Base-by-base conservation (phyloP, 116 monocot genomes). In the Trichopus zeylanicus region DNA sequence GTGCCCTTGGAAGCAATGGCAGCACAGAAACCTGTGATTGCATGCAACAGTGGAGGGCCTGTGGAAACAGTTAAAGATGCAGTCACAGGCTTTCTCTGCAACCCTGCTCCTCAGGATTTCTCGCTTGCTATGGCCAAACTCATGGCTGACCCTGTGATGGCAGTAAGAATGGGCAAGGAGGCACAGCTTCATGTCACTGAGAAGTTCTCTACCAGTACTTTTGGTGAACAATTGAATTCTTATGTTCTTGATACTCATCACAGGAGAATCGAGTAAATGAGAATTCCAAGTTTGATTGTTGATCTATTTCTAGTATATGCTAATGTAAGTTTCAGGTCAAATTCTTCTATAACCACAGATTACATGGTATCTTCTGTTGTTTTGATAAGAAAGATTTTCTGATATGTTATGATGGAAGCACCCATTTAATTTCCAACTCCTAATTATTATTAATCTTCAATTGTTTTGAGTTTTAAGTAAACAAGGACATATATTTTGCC, bases 1-100 rank as follows among this genome's bases (percentile, higher is more conserved):
- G 95, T 95, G 22, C 95, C 95, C 15, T 57, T 95, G 55, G 95
- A 95, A 79, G 95, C 95, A 48, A 95, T 95, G 95, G 95, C 91
- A 21, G 80, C 90, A 5, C 66, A 58, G 30, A 87, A 87, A 60
- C 87, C 95, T 55, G 90, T 90, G 29, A 90, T 95, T 70, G 95
- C 90, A 24, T 95, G 90, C 74, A 87, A 95, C 60, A 90, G 84
- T 48, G 95, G 90, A 1, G 95, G 90, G 0, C 95, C 95, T 1
- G 59, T 76, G 13, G 95, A 95, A 70, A 90, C 95, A 7, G 52
- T 95, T 22, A 76, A 63, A 33, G 69, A 90, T 55, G 78, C 70
- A 23, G 53, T 79, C 12, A 90, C 87, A 18, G 95, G 95, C 29
- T 95, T 87, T 72, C 95, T 95, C 23, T 95, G 90, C 39, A 68